Evolutionary conservation across 106 monocot genomes (phyloP).

Genomic region (Platanthera zijinensis): DNA sequence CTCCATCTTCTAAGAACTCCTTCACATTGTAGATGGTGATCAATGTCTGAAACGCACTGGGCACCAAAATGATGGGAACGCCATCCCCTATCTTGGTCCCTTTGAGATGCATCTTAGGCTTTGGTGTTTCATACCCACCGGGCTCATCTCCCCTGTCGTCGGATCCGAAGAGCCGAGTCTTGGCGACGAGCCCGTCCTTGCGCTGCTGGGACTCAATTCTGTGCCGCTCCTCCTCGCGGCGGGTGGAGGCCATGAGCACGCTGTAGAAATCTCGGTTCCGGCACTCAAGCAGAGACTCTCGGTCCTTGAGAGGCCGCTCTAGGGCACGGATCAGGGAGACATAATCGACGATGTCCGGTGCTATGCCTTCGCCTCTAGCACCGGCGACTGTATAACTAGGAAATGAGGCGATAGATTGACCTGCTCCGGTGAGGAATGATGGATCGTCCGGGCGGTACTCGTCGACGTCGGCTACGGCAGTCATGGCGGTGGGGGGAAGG

Average conservation of each 20-base stretch:
- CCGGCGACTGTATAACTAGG: background rate
- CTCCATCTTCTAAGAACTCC: conserved; percentile 93
- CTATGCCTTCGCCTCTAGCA: background rate
- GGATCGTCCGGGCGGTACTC: conserved; percentile 34
- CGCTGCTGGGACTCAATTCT: conserved; percentile 62
- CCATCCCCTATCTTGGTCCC: conserved; percentile 73
- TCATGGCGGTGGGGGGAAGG: conserved; percentile 8
- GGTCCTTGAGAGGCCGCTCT: conserved; percentile 85
- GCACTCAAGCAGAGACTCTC: conserved; percentile 71
- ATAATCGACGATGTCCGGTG: conserved; percentile 20
- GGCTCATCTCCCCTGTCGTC: conserved; percentile 24
- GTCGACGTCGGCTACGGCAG: conserved; percentile 11
- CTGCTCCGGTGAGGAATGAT: background rate
- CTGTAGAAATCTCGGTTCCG: conserved; percentile 59
- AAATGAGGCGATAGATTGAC: conserved; percentile 10
- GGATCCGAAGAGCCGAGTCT: conserved; percentile 44
- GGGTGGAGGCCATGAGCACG: conserved; percentile 48
- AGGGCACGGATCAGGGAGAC: conserved; percentile 49
- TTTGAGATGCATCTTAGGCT: conserved; percentile 61
- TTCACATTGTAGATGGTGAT: conserved; percentile 98
- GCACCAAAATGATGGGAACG: conserved; percentile 95
- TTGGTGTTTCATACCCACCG: conserved; percentile 19
- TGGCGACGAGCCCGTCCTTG: conserved; percentile 77
- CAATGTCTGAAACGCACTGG: conserved; percentile 93
- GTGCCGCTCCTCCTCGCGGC: conserved; percentile 74